Base-by-base conservation (phyloP, 768 basidiomycete species). In the Coprinopsis marcescibilis region DNA sequence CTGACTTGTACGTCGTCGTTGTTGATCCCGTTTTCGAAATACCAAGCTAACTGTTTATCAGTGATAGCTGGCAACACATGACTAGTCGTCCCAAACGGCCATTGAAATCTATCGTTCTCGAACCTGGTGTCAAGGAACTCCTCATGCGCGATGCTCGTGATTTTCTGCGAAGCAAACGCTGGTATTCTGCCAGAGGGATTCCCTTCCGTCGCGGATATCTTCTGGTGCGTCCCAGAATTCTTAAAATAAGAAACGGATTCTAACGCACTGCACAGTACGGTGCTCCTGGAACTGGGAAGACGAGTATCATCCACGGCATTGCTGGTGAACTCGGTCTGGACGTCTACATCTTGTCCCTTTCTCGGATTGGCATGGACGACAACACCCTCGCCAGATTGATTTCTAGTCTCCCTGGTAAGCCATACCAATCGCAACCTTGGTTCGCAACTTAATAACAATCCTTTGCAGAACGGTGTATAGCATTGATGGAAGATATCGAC, bases 401-500 rank as follows among this genome's bases (percentile, higher is more conserved):
- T 48, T 69, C 74, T 8, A 67, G 70, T 1, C 70, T 89, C 2
- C 87, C 88, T n/a, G 72, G 69, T 68, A 51, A 52, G 61, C 20
- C 33, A 14, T 36, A 5, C 47, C 52, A 3, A 42, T 46, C 1
- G 32, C 46, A 7, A 32, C 48, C 15, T 13, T 51, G 14, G 32
- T 37, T 34, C 43, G n/a, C n/a, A n/a, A n/a, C n/a, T n/a, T n/a
- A n/a, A 14, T 19, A 8, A 25, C 26, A 21, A n/a, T 35, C 21
- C 33, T 45, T n/a, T n/a, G n/a, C n/a, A 71, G 70, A 79, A 47
- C 70, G 71, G 53, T 87, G 82, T 55, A 83, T 90, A 45, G 78
- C 81, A 3, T 69, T 91, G 27, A 87, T 91, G 78, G 87, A 90
- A 60, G 89, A 90, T 58, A 83, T 90, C 46, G 89, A 91, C 53